Percentiles rank a stretch among this genome's conserved stretches.
phyloP scores from a whole-genome alignment of 2,329 filamentous ascomycete genomes.

The Fusarium marasasianum region DNA sequence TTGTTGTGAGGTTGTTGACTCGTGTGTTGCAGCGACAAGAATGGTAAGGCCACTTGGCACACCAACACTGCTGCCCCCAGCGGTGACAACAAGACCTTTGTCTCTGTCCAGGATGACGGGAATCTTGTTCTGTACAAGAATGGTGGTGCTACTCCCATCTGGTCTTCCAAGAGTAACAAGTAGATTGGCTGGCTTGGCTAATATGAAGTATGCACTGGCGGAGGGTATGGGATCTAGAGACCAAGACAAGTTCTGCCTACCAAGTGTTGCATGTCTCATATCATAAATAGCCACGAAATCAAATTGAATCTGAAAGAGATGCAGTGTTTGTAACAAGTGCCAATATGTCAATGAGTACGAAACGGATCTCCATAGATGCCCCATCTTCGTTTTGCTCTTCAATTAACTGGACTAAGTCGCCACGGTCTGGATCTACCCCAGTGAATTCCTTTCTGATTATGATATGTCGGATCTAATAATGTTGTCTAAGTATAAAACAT shows the following conservation, averaged over 20 bases:
- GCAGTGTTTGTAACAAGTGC: background rate
- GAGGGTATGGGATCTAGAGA: background rate
- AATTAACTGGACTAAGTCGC: accelerated
- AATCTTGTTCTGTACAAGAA: slow-evolving; percentile 3
- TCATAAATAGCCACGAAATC: background rate
- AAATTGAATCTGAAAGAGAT: background rate
- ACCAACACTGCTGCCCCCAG: slow-evolving; percentile 2
- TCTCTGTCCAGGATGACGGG: slow-evolving; percentile 14
- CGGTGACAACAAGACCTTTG: background rate
- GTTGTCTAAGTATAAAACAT: background rate
- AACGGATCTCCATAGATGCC: accelerated
- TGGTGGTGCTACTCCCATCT: background rate
- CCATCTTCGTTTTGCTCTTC: too few relatives aligned
- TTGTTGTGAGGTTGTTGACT: too few relatives aligned
- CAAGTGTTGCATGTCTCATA: accelerated
- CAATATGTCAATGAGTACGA: background rate
- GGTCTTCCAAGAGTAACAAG: slow-evolving; percentile 10
- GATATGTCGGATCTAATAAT: too few relatives aligned
- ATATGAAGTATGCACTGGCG: background rate
- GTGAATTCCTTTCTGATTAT: background rate
- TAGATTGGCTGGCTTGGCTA: background rate
- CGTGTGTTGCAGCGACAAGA: background rate
- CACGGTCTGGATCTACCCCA: background rate
- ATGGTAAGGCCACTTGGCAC: slow-evolving; percentile 12
- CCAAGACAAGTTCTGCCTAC: background rate